A percentile compares a stretch with the other conserved stretches of the same genome.
These are phyloP conservation scores for Botryococcus braunii DNA, from an alignment of 163 green algal species.

Conservation along the genomic window DNA sequence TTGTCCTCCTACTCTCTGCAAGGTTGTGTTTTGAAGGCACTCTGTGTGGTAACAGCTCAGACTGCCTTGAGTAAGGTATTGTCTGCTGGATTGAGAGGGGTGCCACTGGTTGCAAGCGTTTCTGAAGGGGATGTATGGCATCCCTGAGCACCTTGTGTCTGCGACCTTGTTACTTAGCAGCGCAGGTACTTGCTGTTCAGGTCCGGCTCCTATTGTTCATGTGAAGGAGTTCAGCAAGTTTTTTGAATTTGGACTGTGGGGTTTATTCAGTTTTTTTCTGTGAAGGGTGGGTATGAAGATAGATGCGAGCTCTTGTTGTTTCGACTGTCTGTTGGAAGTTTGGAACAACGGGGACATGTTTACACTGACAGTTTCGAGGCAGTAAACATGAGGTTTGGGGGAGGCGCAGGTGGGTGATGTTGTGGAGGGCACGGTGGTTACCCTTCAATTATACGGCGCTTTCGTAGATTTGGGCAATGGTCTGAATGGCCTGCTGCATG, in stretches of 20 bases:
- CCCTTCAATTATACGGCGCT: constrained; percentile 90
- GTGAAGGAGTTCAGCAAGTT: not conserved
- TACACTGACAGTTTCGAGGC: not conserved
- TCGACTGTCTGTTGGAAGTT: not conserved
- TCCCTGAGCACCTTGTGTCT: too few relatives aligned
- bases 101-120: too few relatives aligned
- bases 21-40: too few relatives aligned
- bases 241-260: not conserved
- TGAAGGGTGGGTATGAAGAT: not conserved
- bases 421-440: constrained; percentile 76
- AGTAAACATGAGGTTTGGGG: not conserved
- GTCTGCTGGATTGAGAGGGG: too few relatives aligned
- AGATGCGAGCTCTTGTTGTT: not conserved
- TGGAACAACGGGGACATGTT: not conserved
- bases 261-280: not conserved
- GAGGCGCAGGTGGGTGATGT: constrained; percentile 76
- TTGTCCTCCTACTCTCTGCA: too few relatives aligned
- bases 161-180: too few relatives aligned
- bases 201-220: too few relatives aligned
- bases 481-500: constrained; percentile 89
- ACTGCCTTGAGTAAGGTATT: too few relatives aligned
- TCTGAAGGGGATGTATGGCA: too few relatives aligned
- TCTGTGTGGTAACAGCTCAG: too few relatives aligned
- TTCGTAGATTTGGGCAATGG: constrained; percentile 93
- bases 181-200: too few relatives aligned